A percentile compares a stretch with the other conserved stretches of the same genome.
Evolutionary conservation across 2,329 filamentous ascomycete species (phyloP).

Genomic region (Incumbomyces lentus): DNA sequence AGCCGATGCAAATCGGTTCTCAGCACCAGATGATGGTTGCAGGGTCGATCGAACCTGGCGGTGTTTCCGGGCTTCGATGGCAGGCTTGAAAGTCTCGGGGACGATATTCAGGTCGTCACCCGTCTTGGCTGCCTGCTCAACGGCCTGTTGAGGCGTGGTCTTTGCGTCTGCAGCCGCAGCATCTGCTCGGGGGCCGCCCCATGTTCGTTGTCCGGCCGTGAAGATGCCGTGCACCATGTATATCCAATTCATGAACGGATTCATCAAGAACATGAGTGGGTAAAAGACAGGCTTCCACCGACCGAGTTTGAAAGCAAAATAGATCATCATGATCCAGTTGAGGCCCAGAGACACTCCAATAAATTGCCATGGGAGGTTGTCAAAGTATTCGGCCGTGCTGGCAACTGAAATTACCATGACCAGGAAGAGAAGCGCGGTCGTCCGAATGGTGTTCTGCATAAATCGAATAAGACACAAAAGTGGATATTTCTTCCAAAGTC

Average conservation of each 20-base stretch:
- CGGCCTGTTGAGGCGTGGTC: slow-evolving; percentile 72
- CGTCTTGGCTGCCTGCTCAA: slow-evolving; percentile 63
- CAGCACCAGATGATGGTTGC: slow-evolving; percentile 62
- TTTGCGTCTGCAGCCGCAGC: slow-evolving; percentile 66
- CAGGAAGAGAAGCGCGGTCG: slow-evolving; percentile 86
- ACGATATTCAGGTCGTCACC: slow-evolving; percentile 87
- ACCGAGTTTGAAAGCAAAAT: slow-evolving; percentile 77
- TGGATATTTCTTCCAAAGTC: slow-evolving; percentile 85
- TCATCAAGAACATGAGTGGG: slow-evolving; percentile 87
- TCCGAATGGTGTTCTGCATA: slow-evolving; percentile 92
- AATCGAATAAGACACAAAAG: slow-evolving; percentile 77
- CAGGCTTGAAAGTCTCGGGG: slow-evolving; percentile 65
- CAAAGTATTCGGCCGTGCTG: slow-evolving; percentile 68
- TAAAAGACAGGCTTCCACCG: slow-evolving; percentile 93
- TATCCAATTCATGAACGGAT: slow-evolving; percentile 96
- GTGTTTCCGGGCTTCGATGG: slow-evolving; percentile 23
- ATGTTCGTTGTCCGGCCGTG: slow-evolving; percentile 85
- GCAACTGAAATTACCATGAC: slow-evolving; percentile 81
- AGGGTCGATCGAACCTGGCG: slow-evolving; percentile 37
- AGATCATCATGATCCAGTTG: slow-evolving; percentile 93
- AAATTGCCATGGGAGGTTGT: slow-evolving; percentile 80
- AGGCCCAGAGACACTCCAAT: slow-evolving; percentile 85
- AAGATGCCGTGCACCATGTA: slow-evolving; percentile 98
- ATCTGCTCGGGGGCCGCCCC: slow-evolving; percentile 88
- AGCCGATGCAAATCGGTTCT: slow-evolving; percentile 68